Percentiles rank a stretch among this genome's conserved stretches.
These are phyloP conservation scores for Colletotrichum spinosum DNA, from an alignment of 2,329 filamentous ascomycete genomes.

Conservation along the genomic window DNA sequence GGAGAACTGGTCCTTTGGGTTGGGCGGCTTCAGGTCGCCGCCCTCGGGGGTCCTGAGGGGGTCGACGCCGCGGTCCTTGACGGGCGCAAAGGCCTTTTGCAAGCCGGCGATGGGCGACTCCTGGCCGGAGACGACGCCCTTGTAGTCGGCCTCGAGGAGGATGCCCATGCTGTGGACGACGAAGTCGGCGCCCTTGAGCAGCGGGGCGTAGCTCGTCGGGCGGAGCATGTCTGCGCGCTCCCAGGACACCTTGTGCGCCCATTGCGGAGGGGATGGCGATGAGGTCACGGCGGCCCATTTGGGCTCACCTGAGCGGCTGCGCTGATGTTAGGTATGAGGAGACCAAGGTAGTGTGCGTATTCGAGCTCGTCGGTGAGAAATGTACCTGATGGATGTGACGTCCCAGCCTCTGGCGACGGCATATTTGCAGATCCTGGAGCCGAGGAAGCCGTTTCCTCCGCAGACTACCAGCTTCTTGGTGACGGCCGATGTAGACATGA, in stretches of 20 bases:
- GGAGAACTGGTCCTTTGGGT: constrained; percentile 81
- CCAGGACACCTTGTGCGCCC: constrained; percentile 88
- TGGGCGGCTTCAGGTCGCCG: constrained; percentile 72
- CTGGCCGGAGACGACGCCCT: constrained; percentile 85
- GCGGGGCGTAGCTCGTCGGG: constrained; percentile 80
- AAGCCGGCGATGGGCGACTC: constrained; percentile 86
- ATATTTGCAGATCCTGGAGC: constrained; percentile 89
- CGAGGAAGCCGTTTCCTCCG: constrained; percentile 93
- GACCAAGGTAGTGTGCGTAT: constrained; percentile 9
- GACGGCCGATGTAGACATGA: constrained; percentile 64
- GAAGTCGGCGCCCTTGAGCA: constrained; percentile 81
- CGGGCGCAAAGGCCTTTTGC: constrained; percentile 79
- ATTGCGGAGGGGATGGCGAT: constrained; percentile 76
- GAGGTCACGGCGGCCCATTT: constrained; percentile 85
- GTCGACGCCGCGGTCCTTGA: constrained; percentile 73
- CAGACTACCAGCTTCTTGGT: constrained; percentile 89
- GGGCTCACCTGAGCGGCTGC: constrained; percentile 89
- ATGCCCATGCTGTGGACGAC: constrained; percentile 98
- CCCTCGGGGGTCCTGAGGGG: constrained; percentile 72
- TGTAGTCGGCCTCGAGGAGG: constrained; percentile 97
- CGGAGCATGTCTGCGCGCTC: constrained; percentile 88
- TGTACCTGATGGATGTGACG: constrained; percentile 90
- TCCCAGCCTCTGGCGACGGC: constrained; percentile 89
- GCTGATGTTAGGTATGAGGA: constrained; percentile 38
- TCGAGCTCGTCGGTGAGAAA: constrained; percentile 13